Base-by-base conservation (phyloP, 495 filamentous ascomycete genomes). In the Aspergillus hancockii region DNA sequence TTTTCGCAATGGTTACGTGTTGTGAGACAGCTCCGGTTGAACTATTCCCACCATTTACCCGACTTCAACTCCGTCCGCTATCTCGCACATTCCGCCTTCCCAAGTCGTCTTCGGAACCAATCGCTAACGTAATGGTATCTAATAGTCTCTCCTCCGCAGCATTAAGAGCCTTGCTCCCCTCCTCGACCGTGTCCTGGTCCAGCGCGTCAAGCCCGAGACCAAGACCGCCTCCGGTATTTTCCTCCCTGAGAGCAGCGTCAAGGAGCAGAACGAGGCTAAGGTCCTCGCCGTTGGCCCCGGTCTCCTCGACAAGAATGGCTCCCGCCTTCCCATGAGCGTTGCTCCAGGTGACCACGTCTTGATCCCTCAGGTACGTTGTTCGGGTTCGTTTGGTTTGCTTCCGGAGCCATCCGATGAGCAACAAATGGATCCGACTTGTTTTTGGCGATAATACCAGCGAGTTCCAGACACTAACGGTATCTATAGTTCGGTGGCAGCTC, bases 141-240 rank as follows among this genome's bases (percentile, higher is more conserved):
- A 14, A 13, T 63, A 78, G 75, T 78, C 75, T 72, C 84, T 91
- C 71, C 84, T 99, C 83, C 93, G 92, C 75, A 94, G 89, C 70
- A 91, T 99, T 87, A 95, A 92, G 81, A 88, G 87, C 73, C 92
- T 99, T 69, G 89, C 88, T 43, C 94, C 94, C 57, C 93, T 99
- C 67, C 86, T 99, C 76, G 94, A 99, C 88, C 94, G 94, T 72
- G 91, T 99, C 65, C 86, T 99, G 59, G 91, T 99, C 65, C 94
- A 99, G 87, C 90, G 94, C 76, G 81, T 97, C 81, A 98, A 98
- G 80, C 89, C 93, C 69, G 95, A 98, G 77, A 69, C 92, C 67
- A 97, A 97, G 83, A 99, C 94, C 31, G 91, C 94, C 63, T 85
- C 85, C 65, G 94, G 94, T 66, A 93, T 99, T 82, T 96, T 93